Evolutionary conservation across 2,329 filamentous ascomycete species (phyloP).

Genomic region (Pyricularia sp.): DNA sequence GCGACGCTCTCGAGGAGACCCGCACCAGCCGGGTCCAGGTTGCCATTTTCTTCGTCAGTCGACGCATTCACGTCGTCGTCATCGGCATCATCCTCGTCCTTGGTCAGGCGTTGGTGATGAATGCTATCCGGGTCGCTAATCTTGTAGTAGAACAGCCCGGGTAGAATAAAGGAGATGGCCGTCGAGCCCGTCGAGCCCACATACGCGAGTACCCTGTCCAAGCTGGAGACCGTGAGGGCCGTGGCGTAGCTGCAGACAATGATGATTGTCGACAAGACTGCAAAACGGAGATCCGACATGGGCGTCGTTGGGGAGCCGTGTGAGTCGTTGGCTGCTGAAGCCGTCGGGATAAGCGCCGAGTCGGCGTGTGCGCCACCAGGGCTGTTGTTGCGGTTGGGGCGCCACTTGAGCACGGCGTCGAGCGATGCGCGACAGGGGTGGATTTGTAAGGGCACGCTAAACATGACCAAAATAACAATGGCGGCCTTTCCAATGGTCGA

Average conservation of each 20-base stretch:
- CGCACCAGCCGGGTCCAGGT: constrained; percentile 16
- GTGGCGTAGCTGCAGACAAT: constrained; percentile 75
- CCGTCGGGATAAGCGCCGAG: constrained; percentile 27
- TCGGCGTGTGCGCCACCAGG: constrained; percentile 23
- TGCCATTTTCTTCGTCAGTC: constrained; percentile 31
- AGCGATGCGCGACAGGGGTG: constrained; percentile 93
- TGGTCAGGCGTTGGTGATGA: constrained; percentile 74
- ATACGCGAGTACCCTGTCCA: constrained; percentile 87
- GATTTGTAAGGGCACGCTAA: constrained; percentile 89
- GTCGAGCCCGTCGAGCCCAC: constrained; percentile 91
- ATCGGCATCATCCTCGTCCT: constrained; percentile 69
- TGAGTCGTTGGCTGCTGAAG: constrained; percentile 20
- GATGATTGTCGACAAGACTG: constrained; percentile 74
- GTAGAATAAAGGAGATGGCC: constrained; percentile 92
- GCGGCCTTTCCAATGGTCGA: constrained; percentile 90
- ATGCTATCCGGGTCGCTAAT: constrained; percentile 82
- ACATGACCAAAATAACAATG: constrained; percentile 91
- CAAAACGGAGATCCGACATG: constrained; percentile 83
- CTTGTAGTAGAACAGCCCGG: constrained; percentile 96
- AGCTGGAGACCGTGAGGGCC: constrained; percentile 77
- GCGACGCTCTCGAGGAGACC: constrained; percentile 30
- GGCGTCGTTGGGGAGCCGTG: constrained; percentile 41
- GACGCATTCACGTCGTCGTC: constrained; percentile 16
- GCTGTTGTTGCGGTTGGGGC: constrained; percentile 38
- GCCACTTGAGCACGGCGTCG: constrained; percentile 89